phyloP scores from a whole-genome alignment of 1,284 basidiomycete species.

The Pisolithus thermaeus region DNA sequence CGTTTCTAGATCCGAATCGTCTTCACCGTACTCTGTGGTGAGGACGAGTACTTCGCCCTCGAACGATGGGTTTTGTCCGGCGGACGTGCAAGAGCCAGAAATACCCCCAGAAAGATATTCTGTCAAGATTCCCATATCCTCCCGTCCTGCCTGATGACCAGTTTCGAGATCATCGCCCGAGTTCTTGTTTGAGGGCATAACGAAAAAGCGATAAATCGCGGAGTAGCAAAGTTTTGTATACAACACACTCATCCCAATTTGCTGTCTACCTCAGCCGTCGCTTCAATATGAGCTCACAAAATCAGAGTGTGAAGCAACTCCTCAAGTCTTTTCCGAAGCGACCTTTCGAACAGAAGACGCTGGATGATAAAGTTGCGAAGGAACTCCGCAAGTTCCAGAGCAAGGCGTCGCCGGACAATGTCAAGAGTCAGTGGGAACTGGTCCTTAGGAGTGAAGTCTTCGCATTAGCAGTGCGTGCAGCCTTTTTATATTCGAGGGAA shows the following conservation, averaged over 20 bases:
- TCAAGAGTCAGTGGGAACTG: slow-evolving; percentile 68
- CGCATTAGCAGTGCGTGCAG: slow-evolving; percentile 54
- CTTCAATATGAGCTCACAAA: slow-evolving; percentile 20
- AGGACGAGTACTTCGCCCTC: slow-evolving; percentile 18
- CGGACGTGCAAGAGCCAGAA: neutral
- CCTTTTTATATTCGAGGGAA: neutral
- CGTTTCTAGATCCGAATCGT: slow-evolving; percentile 36
- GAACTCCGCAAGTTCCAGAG: slow-evolving; percentile 40
- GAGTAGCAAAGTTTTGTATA: slow-evolving; percentile 12
- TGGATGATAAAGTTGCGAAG: slow-evolving; percentile 45
- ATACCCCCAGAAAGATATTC: neutral
- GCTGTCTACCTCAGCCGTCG: neutral
- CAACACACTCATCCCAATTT: no score
- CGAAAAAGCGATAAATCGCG: slow-evolving; percentile 14
- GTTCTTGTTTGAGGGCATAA: slow-evolving; percentile 18
- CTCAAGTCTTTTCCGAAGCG: slow-evolving; percentile 47
- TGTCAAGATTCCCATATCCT: slow-evolving; percentile 32
- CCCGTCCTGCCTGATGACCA: slow-evolving; percentile 12
- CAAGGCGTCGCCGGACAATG: slow-evolving; percentile 47
- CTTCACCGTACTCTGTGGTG: slow-evolving; percentile 29
- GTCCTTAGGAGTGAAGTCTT: slow-evolving; percentile 64
- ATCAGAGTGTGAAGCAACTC: slow-evolving; percentile 35
- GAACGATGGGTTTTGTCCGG: neutral
- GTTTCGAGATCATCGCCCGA: neutral
- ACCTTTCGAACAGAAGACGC: slow-evolving; percentile 39